Evolutionary conservation across 345 rosid genomes (phyloP).

Genomic region (Adansonia digitata): DNA sequence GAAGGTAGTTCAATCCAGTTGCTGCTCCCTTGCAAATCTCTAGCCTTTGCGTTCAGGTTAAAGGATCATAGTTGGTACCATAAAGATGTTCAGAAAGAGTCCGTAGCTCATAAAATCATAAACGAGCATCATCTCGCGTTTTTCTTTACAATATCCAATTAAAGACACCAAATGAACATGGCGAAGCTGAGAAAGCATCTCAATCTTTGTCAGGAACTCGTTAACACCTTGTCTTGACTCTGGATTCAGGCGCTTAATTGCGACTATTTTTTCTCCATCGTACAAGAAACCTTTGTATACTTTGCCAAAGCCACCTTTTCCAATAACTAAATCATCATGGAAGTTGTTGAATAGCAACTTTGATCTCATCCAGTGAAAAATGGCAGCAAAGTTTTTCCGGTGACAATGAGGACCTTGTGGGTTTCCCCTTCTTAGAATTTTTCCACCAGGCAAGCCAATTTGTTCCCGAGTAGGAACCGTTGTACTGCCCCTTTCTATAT

Average conservation of each 20-base stretch:
- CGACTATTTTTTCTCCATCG: background rate
- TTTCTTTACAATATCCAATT: slow-evolving; percentile 37
- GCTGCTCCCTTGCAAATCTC: slow-evolving; percentile 30
- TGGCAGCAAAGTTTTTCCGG: background rate
- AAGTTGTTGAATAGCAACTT: background rate
- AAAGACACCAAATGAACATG: slow-evolving; percentile 47
- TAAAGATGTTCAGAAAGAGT: slow-evolving; percentile 26
- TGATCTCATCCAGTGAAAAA: background rate
- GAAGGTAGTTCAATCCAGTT: slow-evolving; percentile 27
- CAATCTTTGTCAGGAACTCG: background rate
- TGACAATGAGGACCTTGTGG: background rate
- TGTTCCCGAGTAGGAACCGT: background rate
- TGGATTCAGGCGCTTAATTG: background rate
- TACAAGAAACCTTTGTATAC: background rate
- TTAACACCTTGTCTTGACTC: background rate
- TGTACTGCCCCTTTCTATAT: background rate
- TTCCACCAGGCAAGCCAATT: background rate
- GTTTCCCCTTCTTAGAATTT: background rate
- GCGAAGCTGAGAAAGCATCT: slow-evolving; percentile 35
- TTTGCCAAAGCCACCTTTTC: background rate
- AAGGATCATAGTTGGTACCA: slow-evolving; percentile 12
- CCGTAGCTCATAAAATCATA: slow-evolving; percentile 2
- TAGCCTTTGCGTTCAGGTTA: slow-evolving; percentile 24
- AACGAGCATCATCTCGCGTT: background rate
- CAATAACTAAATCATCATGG: slow-evolving; percentile 1